Evolutionary conservation across 179 eudicot genomes (phyloP), one percentile per base, ranked within the genome.

Genomic region (Heliamphora pulchella): DNA sequence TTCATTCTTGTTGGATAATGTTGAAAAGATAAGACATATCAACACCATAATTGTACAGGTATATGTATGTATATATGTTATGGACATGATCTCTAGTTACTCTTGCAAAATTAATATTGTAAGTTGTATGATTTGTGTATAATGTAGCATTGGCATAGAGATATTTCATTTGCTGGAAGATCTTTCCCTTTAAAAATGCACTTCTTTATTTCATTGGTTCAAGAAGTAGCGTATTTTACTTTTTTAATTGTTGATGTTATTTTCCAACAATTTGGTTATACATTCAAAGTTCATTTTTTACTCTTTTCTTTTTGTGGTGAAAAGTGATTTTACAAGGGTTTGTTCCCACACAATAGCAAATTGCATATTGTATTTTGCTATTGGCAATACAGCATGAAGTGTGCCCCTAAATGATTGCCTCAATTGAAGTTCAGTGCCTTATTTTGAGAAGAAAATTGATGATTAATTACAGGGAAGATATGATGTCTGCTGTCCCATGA

Each of bases 21-120:
- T 96, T 63, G 98, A 94, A 69, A 96, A 96, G 86, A 92, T 96
- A 82, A 89, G 92, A 87, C 98, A 96, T 81, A 92, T 96, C 73
- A 87, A 91, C 66, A 86, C 96, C 58, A 83, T 87, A 41, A 94
- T 96, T 80, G 98, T 96, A 46, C 99, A 96, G 98, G 99, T 96
- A 89, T 41, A 48, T 70, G n/a, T 10, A 44, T 82, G 66, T 71
- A 20, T 3, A 44, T 11, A 57, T 2, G 17, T 11, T 4, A 51
- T 44, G 9, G 7, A 75, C 8, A 58, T 58, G 71, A 5, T 75
- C 3, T 75, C 48, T 4, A 46, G 10, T 70, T 70, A 47, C 22
- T 70, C 31, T 7, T 47, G 31, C 55, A 70, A 44, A 17, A 13
- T 39, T 70, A n/a, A 17, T 70, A 20, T 71, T 6, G 47, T n/a